Evolutionary conservation across 441 rosid genomes (phyloP).

Genomic region (Populus hybrid): DNA sequence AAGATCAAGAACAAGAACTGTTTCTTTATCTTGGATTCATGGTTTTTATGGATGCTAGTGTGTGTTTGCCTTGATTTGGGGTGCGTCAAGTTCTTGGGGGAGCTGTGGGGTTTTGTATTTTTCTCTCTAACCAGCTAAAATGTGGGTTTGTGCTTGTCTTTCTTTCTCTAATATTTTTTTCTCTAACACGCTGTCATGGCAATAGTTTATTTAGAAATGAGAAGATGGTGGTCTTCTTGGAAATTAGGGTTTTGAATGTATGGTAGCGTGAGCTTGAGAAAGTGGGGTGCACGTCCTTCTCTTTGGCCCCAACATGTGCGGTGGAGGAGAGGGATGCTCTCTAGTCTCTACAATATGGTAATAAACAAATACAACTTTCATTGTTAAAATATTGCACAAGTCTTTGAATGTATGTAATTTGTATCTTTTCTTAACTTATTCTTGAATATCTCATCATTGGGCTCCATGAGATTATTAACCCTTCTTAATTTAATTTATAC

Average conservation of each 20-base stretch:
- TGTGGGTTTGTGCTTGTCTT: not conserved
- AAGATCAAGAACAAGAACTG: not conserved
- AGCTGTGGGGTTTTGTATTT: constrained; percentile 23
- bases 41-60: constrained; percentile 10
- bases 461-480: too few relatives aligned
- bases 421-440: not conserved
- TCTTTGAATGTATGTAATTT: not conserved
- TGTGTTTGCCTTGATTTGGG: constrained; percentile 19
- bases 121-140: constrained; percentile 3
- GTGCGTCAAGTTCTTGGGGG: constrained; percentile 25
- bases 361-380: not conserved
- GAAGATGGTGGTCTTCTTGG: constrained; percentile 17
- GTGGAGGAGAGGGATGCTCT: not conserved
- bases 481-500: too few relatives aligned
- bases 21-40: constrained; percentile 1
- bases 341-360: not conserved
- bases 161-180: not conserved
- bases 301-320: constrained; percentile 24
- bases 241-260: constrained; percentile 54
- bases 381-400: not conserved
- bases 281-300: constrained; percentile 57
- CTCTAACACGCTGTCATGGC: not conserved
- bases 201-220: constrained; percentile 7
- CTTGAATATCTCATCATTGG: too few relatives aligned
- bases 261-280: constrained; percentile 47